A percentile compares a stretch with the other conserved stretches of the same genome.
These are phyloP conservation scores for Globisporangium carolinianum DNA, from an alignment of 352 stramenopile genomes.

Conservation along the genomic window DNA sequence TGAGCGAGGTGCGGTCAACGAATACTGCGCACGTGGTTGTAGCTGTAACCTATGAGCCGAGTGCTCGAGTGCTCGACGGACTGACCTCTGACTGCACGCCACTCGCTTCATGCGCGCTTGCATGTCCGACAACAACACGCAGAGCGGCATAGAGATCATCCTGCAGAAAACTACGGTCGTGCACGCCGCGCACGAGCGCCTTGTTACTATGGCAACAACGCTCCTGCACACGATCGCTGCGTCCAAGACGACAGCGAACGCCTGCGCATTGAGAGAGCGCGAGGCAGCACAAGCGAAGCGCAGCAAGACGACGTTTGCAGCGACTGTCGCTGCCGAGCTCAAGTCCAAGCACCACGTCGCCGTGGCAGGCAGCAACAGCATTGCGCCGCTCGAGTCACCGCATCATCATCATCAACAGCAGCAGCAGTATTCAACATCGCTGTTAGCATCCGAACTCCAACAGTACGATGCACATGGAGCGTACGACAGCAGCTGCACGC, in stretches of 20 bases:
- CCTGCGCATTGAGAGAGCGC: slow-evolving; percentile 23
- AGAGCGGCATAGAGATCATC: slow-evolving; percentile 27
- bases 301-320: slow-evolving; percentile 25
- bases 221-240: slow-evolving; percentile 37
- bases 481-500: not conserved
- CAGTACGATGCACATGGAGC: not conserved
- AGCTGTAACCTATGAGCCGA: not conserved
- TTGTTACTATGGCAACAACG: slow-evolving; percentile 31
- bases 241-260: slow-evolving; percentile 31
- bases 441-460: not conserved
- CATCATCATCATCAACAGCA: not conserved
- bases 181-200: slow-evolving; percentile 34
- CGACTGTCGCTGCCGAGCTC: slow-evolving; percentile 22
- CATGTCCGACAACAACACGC: not conserved
- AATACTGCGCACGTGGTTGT: not conserved
- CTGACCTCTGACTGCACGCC: not conserved
- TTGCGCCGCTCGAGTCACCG: not conserved
- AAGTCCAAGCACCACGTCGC: slow-evolving; percentile 11
- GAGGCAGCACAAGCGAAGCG: slow-evolving; percentile 25
- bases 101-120: not conserved
- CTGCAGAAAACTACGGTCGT: slow-evolving; percentile 42
- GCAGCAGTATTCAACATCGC: not conserved
- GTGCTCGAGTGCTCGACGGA: too few species aligned
- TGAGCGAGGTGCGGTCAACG: slow-evolving; percentile 31
- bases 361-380: too few species aligned